Base-by-base conservation (phyloP, 177 flowering plant species). In the Tripterygium wilfordii region DNA sequence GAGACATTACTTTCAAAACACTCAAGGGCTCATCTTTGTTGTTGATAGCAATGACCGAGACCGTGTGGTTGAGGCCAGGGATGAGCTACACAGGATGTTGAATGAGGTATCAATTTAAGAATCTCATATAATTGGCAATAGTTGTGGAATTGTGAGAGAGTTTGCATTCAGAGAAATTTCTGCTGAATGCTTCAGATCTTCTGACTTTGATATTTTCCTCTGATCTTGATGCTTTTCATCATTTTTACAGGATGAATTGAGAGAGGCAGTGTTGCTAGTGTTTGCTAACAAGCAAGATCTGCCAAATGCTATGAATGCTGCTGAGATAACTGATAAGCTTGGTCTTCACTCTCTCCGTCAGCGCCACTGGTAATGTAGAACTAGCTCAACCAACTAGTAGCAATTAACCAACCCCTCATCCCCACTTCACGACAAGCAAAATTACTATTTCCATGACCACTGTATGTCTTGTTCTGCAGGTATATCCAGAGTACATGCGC, bases 261-360 rank as follows among this genome's bases (percentile, higher is more conserved):
- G 72, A 41, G 76, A 71, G 33, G 76, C 76, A 10, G 76, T 71
- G 25, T 51, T 71, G 61, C 65, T 68, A 16, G 73, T 71, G 8
- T 71, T 71, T 36, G 77, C 77, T 0, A 72, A 72, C 71, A 72
- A 72, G 48, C 77, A 72, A 45, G 74, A 72, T 68, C 77, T 72
- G 62, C 77, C 77, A 10, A 72, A 72, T 50, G 74, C 77, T n/a
- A n/a, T n/a, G n/a, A n/a, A n/a, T n/a, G n/a, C n/a, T n/a, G n/a
- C n/a, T n/a, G n/a, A n/a, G n/a, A n/a, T n/a, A n/a, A n/a, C n/a
- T n/a, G n/a, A n/a, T n/a, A n/a, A n/a, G n/a, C n/a, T n/a, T n/a
- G n/a, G n/a, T n/a, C n/a, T n/a, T n/a, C n/a, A n/a, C n/a, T n/a
- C n/a, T n/a, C n/a, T n/a, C n/a, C n/a, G n/a, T 14, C 71, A 72